Evolutionary conservation across 2,329 filamentous ascomycete genomes (phyloP).

Genomic region (Pseudovirgaria hyperparasitica): DNA sequence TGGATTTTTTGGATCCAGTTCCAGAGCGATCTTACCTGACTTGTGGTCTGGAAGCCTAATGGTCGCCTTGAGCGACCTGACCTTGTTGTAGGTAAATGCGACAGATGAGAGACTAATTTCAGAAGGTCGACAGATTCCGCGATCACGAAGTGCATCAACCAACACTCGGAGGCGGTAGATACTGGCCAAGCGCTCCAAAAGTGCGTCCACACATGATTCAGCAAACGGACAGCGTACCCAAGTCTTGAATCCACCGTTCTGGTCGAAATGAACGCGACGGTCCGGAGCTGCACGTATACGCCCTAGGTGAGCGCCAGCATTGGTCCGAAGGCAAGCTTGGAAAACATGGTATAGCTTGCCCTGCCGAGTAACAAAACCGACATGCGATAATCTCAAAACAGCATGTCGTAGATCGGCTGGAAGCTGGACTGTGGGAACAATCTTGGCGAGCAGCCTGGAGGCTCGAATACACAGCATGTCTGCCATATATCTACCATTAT

Average conservation of each 20-base stretch:
- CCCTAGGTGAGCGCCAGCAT: slow-evolving; percentile 21
- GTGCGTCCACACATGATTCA: slow-evolving; percentile 43
- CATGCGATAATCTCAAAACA: slow-evolving; percentile 16
- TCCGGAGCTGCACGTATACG: slow-evolving; percentile 36
- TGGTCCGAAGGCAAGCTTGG: slow-evolving; percentile 21
- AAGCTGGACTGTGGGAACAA: too few relatives aligned
- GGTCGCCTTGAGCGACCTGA: slow-evolving; percentile 41
- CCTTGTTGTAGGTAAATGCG: slow-evolving; percentile 53
- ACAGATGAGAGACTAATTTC: slow-evolving; percentile 47
- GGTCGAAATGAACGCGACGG: slow-evolving; percentile 49
- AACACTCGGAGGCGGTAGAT: slow-evolving; percentile 61
- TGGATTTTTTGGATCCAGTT: slow-evolving; percentile 50
- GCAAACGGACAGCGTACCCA: slow-evolving; percentile 47
- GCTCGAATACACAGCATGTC: too few relatives aligned
- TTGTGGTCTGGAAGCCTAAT: slow-evolving; percentile 35
- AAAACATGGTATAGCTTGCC: slow-evolving; percentile 28
- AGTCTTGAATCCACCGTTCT: slow-evolving; percentile 50
- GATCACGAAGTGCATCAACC: slow-evolving; percentile 49
- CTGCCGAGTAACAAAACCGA: slow-evolving; percentile 15
- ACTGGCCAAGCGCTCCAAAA: slow-evolving; percentile 48
- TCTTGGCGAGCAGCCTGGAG: too few relatives aligned
- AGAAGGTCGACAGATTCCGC: slow-evolving; percentile 42
- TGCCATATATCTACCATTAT: too few relatives aligned
- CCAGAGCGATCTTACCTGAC: slow-evolving; percentile 38
- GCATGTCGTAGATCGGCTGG: too few relatives aligned